Evolutionary conservation across 768 basidiomycete genomes (phyloP).

Genomic region (Pholiota molesta): DNA sequence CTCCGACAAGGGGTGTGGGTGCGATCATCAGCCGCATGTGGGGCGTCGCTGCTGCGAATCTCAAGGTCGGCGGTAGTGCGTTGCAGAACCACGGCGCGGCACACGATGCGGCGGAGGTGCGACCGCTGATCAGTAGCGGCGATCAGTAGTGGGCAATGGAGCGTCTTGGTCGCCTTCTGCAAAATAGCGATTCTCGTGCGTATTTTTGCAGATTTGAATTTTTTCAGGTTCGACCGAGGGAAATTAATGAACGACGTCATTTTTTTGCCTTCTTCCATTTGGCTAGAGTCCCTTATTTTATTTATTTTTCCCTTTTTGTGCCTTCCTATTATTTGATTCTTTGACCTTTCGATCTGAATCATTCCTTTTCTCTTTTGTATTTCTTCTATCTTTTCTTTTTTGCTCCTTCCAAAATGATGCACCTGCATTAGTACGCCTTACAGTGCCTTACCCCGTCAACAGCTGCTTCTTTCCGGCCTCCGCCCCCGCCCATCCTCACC

Average conservation of each 20-base stretch:
- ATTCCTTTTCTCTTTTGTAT: background rate
- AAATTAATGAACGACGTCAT: too few relatives aligned
- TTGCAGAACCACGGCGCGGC: constrained; percentile 19
- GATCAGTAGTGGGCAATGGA: too few relatives aligned
- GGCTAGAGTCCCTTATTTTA: too few relatives aligned
- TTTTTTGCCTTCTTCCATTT: too few relatives aligned
- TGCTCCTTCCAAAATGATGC: background rate
- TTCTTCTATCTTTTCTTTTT: background rate
- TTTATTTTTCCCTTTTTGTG: background rate
- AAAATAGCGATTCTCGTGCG: background rate
- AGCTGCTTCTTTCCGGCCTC: too few relatives aligned
- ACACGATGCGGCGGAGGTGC: constrained; percentile 13
- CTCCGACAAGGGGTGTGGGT: constrained; percentile 32
- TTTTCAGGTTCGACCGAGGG: too few relatives aligned
- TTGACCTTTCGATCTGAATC: background rate
- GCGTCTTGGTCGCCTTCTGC: too few relatives aligned
- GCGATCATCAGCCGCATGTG: constrained; percentile 77
- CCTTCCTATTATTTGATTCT: background rate
- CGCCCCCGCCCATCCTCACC: too few relatives aligned
- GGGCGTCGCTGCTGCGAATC: constrained; percentile 52
- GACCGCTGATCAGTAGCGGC: constrained; percentile 10
- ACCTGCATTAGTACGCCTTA: too few relatives aligned
- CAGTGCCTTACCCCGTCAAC: too few relatives aligned
- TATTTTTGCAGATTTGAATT: background rate
- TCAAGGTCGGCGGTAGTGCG: constrained; percentile 24